Conservation (phyloP, 2,329 filamentous ascomycete species). For the Hypoxylon sp. region DNA sequence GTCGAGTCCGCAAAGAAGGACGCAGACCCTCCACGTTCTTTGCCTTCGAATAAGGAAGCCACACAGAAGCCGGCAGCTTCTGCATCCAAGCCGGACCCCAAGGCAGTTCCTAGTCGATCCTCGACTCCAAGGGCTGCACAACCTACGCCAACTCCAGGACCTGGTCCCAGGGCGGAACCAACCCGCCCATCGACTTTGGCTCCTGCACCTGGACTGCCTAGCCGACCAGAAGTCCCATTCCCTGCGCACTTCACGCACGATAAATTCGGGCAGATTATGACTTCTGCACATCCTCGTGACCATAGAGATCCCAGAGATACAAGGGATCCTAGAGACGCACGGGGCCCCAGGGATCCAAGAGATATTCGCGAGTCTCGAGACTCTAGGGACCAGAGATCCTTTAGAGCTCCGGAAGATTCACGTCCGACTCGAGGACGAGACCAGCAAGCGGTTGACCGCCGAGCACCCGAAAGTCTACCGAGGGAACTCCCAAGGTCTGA, state of each 20-base stretch:
- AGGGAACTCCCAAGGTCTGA: slow-evolving; percentile 57
- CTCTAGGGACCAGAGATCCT: slow-evolving; percentile 56
- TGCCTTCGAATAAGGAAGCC: slow-evolving; percentile 37
- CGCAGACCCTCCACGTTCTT: slow-evolving; percentile 28
- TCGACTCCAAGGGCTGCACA: slow-evolving; percentile 46
- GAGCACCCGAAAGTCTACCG: slow-evolving; percentile 54
- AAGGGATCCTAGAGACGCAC: slow-evolving; percentile 51
- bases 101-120: slow-evolving; percentile 41
- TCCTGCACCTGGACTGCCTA: slow-evolving; percentile 61
- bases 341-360: slow-evolving; percentile 55
- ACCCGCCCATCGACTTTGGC: slow-evolving; percentile 50
- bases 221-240: slow-evolving; percentile 69
- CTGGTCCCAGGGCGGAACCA: slow-evolving; percentile 51
- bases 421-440: slow-evolving; percentile 61
- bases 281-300: slow-evolving; percentile 50
- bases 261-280: slow-evolving; percentile 59
- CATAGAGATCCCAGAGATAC: slow-evolving; percentile 50
- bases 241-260: slow-evolving; percentile 63
- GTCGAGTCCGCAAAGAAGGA: slow-evolving; percentile 44
- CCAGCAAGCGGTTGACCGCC: slow-evolving; percentile 57
- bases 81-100: slow-evolving; percentile 47
- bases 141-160: slow-evolving; percentile 36
- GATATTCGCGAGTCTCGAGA: slow-evolving; percentile 56
- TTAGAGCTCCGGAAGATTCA: slow-evolving; percentile 57
- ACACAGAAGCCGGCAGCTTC: slow-evolving; percentile 37